Evolutionary conservation across 345 rosid genomes (phyloP).

Genomic region (thale cress (Arabidopsis thaliana)): TAIR10.1 NC_003076.8:26177001-26177500

Average conservation of each 20-base stretch:
- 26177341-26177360: not conserved
- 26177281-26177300: not conserved
- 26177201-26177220: conserved; percentile 58
- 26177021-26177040: conserved; percentile 36
- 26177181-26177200: conserved; percentile 48
- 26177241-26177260: conserved; percentile 50
- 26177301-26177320: not conserved
- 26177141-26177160: conserved; percentile 64
- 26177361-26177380: not conserved
- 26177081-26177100: conserved; percentile 90
- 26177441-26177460: conserved; percentile 15
- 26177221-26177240: conserved; percentile 50
- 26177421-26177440: conserved; percentile 54
- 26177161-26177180: conserved; percentile 75
- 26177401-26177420: conserved; percentile 68
- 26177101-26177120: conserved; percentile 84
- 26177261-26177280: conserved; percentile 14
- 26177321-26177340: not conserved
- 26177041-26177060: conserved; percentile 50
- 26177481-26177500: conserved; percentile 21
- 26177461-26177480: conserved; percentile 28
- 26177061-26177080: conserved; percentile 73
- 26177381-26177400: conserved; percentile 59
- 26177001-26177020: conserved; percentile 47
- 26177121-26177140: conserved; percentile 62